Conservation (phyloP, 164 flowering plant species). For the Nymphaea thermarum region DNA sequence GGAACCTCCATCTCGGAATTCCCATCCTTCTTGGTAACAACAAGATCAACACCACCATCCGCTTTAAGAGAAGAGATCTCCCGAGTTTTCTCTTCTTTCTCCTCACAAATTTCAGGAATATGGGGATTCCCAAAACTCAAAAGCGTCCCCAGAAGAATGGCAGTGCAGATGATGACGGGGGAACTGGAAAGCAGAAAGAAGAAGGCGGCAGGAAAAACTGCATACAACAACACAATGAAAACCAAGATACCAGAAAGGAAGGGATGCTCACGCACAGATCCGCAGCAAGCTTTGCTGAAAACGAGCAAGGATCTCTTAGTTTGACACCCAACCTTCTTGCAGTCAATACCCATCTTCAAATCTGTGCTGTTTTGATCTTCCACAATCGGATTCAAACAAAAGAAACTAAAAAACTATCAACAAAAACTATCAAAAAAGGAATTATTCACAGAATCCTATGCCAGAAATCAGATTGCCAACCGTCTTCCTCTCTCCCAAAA, state of each 20-base stretch:
- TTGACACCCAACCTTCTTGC: constrained; percentile 19
- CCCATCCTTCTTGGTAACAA: constrained; percentile 23
- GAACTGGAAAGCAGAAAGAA: constrained; percentile 61
- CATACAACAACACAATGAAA: constrained; percentile 31
- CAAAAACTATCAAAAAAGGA: not conserved
- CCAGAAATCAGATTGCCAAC: not conserved
- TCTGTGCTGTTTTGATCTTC: not conserved
- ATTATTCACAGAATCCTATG: not conserved
- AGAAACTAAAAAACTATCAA: not conserved
- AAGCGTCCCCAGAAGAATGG: constrained; percentile 79
- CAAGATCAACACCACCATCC: constrained; percentile 14
- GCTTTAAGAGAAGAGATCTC: constrained; percentile 26
- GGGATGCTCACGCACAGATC: constrained; percentile 32
- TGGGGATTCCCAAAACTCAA: constrained; percentile 72
- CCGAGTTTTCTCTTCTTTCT: constrained; percentile 23
- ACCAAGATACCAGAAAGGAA: constrained; percentile 21
- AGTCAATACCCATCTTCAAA: constrained; percentile 39
- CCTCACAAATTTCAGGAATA: constrained; percentile 39
- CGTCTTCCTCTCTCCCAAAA: not conserved
- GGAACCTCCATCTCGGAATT: constrained; percentile 27
- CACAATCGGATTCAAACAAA: not conserved
- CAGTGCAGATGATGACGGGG: constrained; percentile 81
- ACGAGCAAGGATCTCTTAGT: constrained; percentile 18
- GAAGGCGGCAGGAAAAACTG: constrained; percentile 57
- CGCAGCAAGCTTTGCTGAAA: constrained; percentile 15